Conservation (phyloP, 169 alveolate species). For the Eimeria necatrix region DNA sequence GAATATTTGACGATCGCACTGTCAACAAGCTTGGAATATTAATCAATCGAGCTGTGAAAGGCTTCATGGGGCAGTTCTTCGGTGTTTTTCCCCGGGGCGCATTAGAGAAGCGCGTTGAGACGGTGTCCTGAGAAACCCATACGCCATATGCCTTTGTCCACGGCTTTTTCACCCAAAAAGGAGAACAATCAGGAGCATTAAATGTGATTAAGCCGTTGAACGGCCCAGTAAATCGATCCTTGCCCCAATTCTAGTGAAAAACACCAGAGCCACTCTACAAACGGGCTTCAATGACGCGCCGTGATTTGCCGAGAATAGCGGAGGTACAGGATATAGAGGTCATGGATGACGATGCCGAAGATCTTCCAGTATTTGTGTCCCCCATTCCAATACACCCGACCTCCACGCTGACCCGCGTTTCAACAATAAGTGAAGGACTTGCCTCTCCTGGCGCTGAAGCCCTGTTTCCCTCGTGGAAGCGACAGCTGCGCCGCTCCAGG, state of each 20-base stretch:
- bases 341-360: conserved; percentile 46
- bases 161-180: neutral
- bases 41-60: neutral
- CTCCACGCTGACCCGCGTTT: conserved; percentile 41
- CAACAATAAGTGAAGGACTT: conserved; percentile 60
- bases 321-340: neutral
- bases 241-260: neutral
- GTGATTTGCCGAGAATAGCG: neutral
- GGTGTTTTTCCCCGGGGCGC: neutral
- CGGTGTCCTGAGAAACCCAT: neutral
- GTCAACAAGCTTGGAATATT: neutral
- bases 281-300: neutral
- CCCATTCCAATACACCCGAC: conserved; percentile 68
- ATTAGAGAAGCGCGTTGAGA: neutral
- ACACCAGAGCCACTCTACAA: too few relatives aligned
- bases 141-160: neutral
- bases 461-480: conserved; percentile 67
- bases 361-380: conserved; percentile 70
- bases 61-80: neutral
- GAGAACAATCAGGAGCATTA: neutral
- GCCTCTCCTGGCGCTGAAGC: conserved; percentile 42
- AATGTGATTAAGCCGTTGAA: neutral
- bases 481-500: conserved; percentile 63
- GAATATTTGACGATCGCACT: conserved; percentile 37
- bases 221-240: neutral